Conservation (phyloP, 805 yeast genomes). For the Zygoascus biomembranicola region DNA sequence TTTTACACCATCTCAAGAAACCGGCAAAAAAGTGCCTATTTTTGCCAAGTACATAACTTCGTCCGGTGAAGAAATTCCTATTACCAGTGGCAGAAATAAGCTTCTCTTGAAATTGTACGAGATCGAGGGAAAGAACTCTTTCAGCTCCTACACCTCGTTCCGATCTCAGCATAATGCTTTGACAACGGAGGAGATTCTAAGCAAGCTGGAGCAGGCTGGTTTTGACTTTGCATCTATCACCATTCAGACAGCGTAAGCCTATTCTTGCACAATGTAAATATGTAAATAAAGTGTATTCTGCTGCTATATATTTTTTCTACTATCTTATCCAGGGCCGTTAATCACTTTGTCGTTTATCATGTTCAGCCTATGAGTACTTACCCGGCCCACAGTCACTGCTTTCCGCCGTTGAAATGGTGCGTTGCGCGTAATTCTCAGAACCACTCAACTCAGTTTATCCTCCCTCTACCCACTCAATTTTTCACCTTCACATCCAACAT, state of each 20-base stretch:
- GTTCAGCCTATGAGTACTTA: background rate
- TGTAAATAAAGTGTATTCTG: too few species aligned
- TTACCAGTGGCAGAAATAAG: conserved; percentile 59
- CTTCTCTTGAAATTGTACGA: conserved; percentile 35
- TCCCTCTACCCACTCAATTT: background rate
- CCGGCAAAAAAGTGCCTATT: conserved; percentile 29
- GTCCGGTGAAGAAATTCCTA: conserved; percentile 36
- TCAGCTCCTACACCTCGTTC: conserved; percentile 41
- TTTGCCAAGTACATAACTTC: conserved; percentile 39
- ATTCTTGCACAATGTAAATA: background rate
- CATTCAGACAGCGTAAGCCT: background rate
- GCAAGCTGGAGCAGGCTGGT: conserved; percentile 37
- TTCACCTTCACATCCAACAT: conserved; percentile 1
- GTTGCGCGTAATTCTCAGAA: background rate
- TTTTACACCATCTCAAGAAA: conserved; percentile 24
- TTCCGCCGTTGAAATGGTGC: background rate
- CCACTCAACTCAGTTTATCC: background rate
- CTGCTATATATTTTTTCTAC: too few species aligned
- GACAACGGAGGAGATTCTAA: conserved; percentile 41
- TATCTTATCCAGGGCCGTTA: too few species aligned
- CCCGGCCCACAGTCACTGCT: background rate
- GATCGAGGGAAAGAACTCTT: conserved; percentile 34
- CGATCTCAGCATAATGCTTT: conserved; percentile 36
- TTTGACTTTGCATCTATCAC: conserved; percentile 25
- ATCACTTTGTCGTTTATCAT: too few species aligned